Evolutionary conservation across 257 asterid species (phyloP), one percentile per base, ranked within the genome.

Genomic region (Verbena officinalis): DNA sequence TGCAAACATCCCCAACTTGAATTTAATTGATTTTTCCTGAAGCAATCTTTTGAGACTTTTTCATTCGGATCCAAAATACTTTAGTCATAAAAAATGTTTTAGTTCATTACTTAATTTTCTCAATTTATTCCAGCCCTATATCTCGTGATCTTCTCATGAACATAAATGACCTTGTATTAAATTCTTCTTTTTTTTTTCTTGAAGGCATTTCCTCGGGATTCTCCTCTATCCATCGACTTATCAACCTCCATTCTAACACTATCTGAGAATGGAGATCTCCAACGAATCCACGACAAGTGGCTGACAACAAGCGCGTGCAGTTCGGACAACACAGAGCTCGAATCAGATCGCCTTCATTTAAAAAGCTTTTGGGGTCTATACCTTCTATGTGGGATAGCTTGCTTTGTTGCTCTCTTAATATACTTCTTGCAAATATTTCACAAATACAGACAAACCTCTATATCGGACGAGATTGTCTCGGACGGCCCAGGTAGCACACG

Each of bases 191-290:
- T 19, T 30, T 55, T 17, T 43, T 56, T 38, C 22, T 19, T 67
- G 15, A 8, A 84, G 91, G 91, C 88, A 53, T 84, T 84, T 64
- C 88, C 91, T 0, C 79, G 84, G 45, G 91, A 84, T 40, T 84
- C 91, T 34, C 86, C 91, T 11, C 73, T 84, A 60, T 83, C 88
- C 1, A 62, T 77, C 16, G 91, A 84, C 79, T 64, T 84, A 40
- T 84, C 91, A 7, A 84, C 91, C 14, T 86, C 91, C 0, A 84
- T 84, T 55, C 56, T 94, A 30, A 68, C 87, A 2, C 85, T 94
- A n/a, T 88, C 97, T 7, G 99, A 90, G 72, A 88, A 84, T 15
- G 99, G 99, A 52, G 99, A 94, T 23, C 95, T 94, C 74, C 97
- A 94, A 64, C 69, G 95, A 36, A 90, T 94, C 62, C 95, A 88